Conservation (phyloP, 305 asterid species). For the Fraxinus sp. region DNA sequence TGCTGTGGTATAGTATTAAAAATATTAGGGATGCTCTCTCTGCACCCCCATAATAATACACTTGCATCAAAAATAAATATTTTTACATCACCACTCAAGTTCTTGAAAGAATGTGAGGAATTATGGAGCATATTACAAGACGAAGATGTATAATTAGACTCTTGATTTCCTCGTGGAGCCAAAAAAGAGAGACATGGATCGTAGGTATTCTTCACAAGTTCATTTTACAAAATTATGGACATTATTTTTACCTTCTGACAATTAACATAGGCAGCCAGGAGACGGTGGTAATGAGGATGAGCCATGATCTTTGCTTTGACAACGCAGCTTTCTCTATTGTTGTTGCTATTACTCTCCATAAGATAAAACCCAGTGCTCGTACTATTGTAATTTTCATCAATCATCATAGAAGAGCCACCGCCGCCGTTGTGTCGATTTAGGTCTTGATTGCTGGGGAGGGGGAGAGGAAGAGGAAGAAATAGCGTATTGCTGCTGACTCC, state of each 20-base stretch:
- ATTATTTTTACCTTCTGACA: conserved; percentile 71
- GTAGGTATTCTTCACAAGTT: background rate
- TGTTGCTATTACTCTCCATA: conserved; percentile 44
- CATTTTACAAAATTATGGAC: background rate
- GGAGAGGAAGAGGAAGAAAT: conserved; percentile 34
- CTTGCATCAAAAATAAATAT: background rate
- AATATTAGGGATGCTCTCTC: background rate
- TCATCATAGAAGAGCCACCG: conserved; percentile 38
- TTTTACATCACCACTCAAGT: background rate
- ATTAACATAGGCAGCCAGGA: conserved; percentile 70
- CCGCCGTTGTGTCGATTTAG: conserved; percentile 25
- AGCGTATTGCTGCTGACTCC: conserved; percentile 33
- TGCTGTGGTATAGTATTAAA: background rate
- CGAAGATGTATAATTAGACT: background rate
- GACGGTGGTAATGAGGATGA: conserved; percentile 90
- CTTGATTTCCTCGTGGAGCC: background rate
- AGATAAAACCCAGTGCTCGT: conserved; percentile 60
- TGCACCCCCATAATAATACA: background rate
- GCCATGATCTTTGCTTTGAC: conserved; percentile 81
- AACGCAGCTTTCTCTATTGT: conserved; percentile 25
- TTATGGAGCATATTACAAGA: background rate
- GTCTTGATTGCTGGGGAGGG: conserved; percentile 19
- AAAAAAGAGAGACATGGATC: background rate
- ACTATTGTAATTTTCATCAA: conserved; percentile 29
- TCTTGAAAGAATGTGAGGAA: background rate